A percentile compares a stretch with the other conserved stretches of the same genome.
Evolutionary conservation across 2,329 filamentous ascomycete genomes (phyloP).

Genomic region (Pseudopithomyces maydicus): DNA sequence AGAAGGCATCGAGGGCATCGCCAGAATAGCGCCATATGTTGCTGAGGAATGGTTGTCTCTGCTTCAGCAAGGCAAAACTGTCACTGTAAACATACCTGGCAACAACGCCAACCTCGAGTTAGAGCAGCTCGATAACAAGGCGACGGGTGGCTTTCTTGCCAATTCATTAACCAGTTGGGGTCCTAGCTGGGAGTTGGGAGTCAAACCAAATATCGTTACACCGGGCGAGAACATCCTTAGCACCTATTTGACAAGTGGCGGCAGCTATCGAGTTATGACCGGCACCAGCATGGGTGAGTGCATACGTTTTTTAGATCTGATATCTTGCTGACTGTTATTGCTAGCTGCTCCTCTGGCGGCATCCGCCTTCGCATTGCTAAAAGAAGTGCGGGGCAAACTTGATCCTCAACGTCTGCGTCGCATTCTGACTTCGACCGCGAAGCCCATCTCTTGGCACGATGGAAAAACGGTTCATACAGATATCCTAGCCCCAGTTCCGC

Average conservation of each 20-base stretch:
- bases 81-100: conserved; percentile 18
- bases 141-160: conserved; percentile 14
- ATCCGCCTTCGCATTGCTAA: conserved; percentile 21
- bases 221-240: conserved; percentile 64
- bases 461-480: conserved; percentile 9
- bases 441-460: conserved; percentile 21
- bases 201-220: conserved; percentile 62
- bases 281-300: conserved; percentile 61
- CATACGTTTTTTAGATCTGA: not conserved
- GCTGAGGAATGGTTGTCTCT: conserved; percentile 18
- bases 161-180: conserved; percentile 57
- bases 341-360: conserved; percentile 22
- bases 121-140: conserved; percentile 21
- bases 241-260: conserved; percentile 55
- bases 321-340: not conserved
- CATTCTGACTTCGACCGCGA: conserved; percentile 21
- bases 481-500: conserved; percentile 24
- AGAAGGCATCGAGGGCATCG: conserved; percentile 18
- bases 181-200: conserved; percentile 63
- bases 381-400: conserved; percentile 22
- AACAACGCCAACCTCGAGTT: conserved; percentile 12
- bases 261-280: conserved; percentile 57
- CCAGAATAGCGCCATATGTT: conserved; percentile 11
- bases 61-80: conserved; percentile 14
- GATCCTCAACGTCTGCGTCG: conserved; percentile 16